Evolutionary conservation across 164 flowering plant genomes (phyloP).

Genomic region (Vitis rupestris): DNA sequence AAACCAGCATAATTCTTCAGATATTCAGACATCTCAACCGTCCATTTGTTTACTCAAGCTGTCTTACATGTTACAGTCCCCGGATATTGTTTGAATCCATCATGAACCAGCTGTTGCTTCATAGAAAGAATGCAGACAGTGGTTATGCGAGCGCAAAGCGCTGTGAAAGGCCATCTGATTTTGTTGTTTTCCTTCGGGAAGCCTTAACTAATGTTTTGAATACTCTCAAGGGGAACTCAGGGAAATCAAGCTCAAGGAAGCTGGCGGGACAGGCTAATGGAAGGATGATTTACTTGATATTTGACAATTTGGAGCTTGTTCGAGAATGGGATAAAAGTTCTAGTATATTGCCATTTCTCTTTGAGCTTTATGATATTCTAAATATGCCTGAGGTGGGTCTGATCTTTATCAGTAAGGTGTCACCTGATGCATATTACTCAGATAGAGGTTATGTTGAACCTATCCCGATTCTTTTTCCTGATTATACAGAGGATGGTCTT

Average conservation of each 20-base stretch:
- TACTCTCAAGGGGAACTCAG: slow-evolving; percentile 36
- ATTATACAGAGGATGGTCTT: slow-evolving; percentile 73
- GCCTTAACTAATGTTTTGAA: slow-evolving; percentile 47
- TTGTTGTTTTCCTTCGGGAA: slow-evolving; percentile 64
- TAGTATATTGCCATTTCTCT: slow-evolving; percentile 55
- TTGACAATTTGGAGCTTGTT: slow-evolving; percentile 77
- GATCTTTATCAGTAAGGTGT: slow-evolving; percentile 64
- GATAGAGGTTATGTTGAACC: slow-evolving; percentile 65
- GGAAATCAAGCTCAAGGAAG: slow-evolving; percentile 33
- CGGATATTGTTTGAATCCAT: slow-evolving; percentile 76
- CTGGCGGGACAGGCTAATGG: slow-evolving; percentile 34
- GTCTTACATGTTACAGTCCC: slow-evolving; percentile 71
- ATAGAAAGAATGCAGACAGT: slow-evolving; percentile 48
- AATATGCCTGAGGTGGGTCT: slow-evolving; percentile 84
- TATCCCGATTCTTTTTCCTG: slow-evolving; percentile 67
- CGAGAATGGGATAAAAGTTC: slow-evolving; percentile 84
- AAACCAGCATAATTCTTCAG: slow-evolving; percentile 70
- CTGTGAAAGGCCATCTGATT: slow-evolving; percentile 88
- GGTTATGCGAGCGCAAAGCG: slow-evolving; percentile 70
- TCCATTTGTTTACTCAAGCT: slow-evolving; percentile 87
- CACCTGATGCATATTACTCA: slow-evolving; percentile 70
- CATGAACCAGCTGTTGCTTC: slow-evolving; percentile 73
- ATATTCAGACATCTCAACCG: slow-evolving; percentile 68
- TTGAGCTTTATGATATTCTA: slow-evolving; percentile 58
- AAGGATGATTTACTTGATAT: slow-evolving; percentile 75